These are phyloP conservation scores for Exobasidium cylindrosporum DNA, from an alignment of 1,284 basidiomycete species.

Conservation along the genomic window DNA sequence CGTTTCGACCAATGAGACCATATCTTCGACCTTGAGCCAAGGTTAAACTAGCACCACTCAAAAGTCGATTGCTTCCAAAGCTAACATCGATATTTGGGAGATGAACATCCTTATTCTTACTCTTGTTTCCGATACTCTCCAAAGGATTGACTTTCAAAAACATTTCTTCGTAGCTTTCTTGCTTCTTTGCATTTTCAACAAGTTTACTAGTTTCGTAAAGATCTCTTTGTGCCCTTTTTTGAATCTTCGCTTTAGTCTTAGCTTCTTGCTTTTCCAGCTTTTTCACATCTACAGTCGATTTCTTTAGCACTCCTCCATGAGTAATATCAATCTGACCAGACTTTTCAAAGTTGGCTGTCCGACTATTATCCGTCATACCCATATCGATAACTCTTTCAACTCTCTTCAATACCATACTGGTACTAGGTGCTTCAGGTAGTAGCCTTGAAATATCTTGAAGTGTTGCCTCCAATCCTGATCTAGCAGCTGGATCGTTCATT, in stretches of 20 bases:
- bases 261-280: slow-evolving; percentile 98
- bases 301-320: slow-evolving; percentile 86
- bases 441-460: slow-evolving; percentile 38
- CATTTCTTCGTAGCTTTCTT: slow-evolving; percentile 95
- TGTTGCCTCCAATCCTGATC: slow-evolving; percentile 29
- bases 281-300: slow-evolving; percentile 95
- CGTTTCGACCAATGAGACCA: slow-evolving; percentile 65
- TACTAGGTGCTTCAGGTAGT: slow-evolving; percentile 29
- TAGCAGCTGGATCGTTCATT: slow-evolving; percentile 31
- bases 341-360: slow-evolving; percentile 49
- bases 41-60: slow-evolving; percentile 63
- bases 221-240: slow-evolving; percentile 77
- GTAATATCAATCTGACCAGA: slow-evolving; percentile 66
- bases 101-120: slow-evolving; percentile 75
- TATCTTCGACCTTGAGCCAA: slow-evolving; percentile 47
- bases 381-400: slow-evolving; percentile 94
- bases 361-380: slow-evolving; percentile 66
- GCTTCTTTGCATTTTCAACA: slow-evolving; percentile 85
- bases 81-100: slow-evolving; percentile 79
- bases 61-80: slow-evolving; percentile 79
- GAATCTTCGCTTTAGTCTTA: slow-evolving; percentile 95
- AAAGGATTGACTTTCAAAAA: slow-evolving; percentile 99
- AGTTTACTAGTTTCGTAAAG: slow-evolving; percentile 95
- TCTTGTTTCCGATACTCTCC: slow-evolving; percentile 74
- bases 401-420: slow-evolving; percentile 62